Evolutionary conservation across 306 rosid genomes (phyloP).

Genomic region (Cicer bijugum): DNA sequence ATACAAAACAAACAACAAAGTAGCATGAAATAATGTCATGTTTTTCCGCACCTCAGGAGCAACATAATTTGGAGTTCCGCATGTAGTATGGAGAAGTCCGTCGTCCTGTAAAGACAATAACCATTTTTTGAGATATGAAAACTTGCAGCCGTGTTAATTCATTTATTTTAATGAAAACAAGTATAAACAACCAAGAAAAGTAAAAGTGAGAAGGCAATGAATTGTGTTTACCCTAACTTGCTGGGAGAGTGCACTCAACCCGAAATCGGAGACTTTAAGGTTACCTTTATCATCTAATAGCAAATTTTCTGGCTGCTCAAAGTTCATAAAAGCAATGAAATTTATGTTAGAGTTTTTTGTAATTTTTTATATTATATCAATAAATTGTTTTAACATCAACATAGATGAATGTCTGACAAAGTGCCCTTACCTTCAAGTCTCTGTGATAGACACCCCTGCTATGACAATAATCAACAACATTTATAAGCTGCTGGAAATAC

Average conservation of each 20-base stretch:
- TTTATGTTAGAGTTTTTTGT: conserved; percentile 12
- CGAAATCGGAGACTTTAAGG: conserved; percentile 98
- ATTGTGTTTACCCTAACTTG: conserved; percentile 77
- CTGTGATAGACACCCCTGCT: conserved; percentile 98
- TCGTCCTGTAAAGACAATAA: conserved; percentile 68
- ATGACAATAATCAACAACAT: conserved; percentile 97
- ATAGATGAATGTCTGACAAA: conserved; percentile 3
- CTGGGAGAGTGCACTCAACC: conserved; percentile 94
- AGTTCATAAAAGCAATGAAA: conserved; percentile 38
- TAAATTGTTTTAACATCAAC: neutral
- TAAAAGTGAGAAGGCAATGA: conserved; percentile 37
- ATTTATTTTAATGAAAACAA: neutral
- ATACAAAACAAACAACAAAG: neutral
- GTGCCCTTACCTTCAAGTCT: conserved; percentile 77
- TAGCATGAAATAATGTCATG: conserved; percentile 33
- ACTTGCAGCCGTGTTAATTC: neutral
- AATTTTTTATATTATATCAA: neutral
- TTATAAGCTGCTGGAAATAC: conserved; percentile 97
- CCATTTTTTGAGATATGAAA: conserved; percentile 37
- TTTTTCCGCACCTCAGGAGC: conserved; percentile 86
- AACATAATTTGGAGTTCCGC: conserved; percentile 98
- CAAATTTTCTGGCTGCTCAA: conserved; percentile 91
- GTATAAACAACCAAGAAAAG: conserved; percentile 34
- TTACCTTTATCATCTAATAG: conserved; percentile 79
- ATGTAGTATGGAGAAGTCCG: conserved; percentile 96